These are phyloP conservation scores for Cicer judaicum DNA, from an alignment of 306 rosid genomes.

Conservation along the genomic window DNA sequence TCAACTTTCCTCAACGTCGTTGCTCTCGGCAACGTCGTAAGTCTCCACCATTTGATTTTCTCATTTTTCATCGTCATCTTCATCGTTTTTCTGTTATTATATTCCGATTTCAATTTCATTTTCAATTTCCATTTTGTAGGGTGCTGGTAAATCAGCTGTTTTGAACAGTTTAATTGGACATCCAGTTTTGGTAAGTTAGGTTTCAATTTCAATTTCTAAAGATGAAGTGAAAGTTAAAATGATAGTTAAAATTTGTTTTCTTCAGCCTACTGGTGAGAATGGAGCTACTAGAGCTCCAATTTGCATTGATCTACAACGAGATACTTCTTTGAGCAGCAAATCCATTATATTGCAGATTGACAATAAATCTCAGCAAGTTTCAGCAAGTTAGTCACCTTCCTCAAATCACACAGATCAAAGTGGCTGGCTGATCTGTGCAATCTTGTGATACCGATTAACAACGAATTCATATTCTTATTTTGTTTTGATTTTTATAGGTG, in stretches of 20 bases:
- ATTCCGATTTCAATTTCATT: background rate
- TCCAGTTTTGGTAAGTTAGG: constrained; percentile 85
- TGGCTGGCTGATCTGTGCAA: constrained; percentile 44
- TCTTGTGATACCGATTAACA: background rate
- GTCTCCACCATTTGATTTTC: constrained; percentile 41
- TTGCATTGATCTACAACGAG: constrained; percentile 87
- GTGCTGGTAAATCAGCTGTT: constrained; percentile 96
- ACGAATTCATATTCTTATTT: background rate
- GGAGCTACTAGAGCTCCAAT: constrained; percentile 99
- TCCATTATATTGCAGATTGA: constrained; percentile 92
- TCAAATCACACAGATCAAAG: background rate
- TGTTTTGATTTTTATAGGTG: constrained; percentile 61
- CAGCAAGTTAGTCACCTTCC: constrained; percentile 76
- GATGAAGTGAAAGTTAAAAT: constrained; percentile 29
- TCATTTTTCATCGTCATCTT: background rate
- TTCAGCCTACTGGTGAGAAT: constrained; percentile 97
- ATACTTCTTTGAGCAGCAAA: constrained; percentile 88
- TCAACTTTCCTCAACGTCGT: constrained; percentile 93
- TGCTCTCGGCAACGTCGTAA: constrained; percentile 94
- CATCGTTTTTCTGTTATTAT: background rate
- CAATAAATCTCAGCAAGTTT: constrained; percentile 91
- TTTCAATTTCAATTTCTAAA: background rate
- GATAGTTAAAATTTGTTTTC: constrained; percentile 26
- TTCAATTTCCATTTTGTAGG: constrained; percentile 55
- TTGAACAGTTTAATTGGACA: constrained; percentile 95